These are phyloP conservation scores for Trypanosoma boissoni DNA, from an alignment of 208 protist genomes.

Conservation along the genomic window DNA sequence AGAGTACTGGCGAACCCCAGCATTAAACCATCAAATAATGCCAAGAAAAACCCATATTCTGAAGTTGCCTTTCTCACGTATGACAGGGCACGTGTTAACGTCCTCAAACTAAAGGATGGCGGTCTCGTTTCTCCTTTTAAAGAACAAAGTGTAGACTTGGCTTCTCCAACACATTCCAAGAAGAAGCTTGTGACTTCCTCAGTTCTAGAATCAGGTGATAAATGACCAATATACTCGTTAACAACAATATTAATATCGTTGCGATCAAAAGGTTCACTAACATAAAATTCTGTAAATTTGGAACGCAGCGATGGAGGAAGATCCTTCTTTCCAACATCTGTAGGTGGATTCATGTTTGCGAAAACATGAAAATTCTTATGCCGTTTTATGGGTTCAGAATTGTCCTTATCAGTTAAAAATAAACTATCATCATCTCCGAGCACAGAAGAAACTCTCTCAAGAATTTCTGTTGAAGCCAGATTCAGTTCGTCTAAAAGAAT, in stretches of 20 bases:
- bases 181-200: slow-evolving; percentile 96
- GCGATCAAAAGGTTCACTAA: slow-evolving; percentile 94
- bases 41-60: slow-evolving; percentile 94
- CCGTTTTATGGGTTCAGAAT: slow-evolving; percentile 52
- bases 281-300: slow-evolving; percentile 99
- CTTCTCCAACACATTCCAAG: slow-evolving; percentile 83
- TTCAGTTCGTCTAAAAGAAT: slow-evolving; percentile 99
- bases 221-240: slow-evolving; percentile 83
- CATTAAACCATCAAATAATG: slow-evolving; percentile 95
- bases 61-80: slow-evolving; percentile 86
- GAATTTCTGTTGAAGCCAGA: slow-evolving; percentile 96
- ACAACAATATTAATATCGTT: slow-evolving; percentile 95
- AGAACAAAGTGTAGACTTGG: slow-evolving; percentile 88
- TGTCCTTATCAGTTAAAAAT: slow-evolving; percentile 78
- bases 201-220: slow-evolving; percentile 73
- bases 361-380: slow-evolving; percentile 99
- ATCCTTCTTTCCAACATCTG: slow-evolving; percentile 99
- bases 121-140: slow-evolving; percentile 90
- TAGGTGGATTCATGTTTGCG: slow-evolving; percentile 99
- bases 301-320: slow-evolving; percentile 92
- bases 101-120: slow-evolving; percentile 97
- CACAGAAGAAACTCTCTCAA: slow-evolving; percentile 95
- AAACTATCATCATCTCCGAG: slow-evolving; percentile 91
- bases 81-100: slow-evolving; percentile 95
- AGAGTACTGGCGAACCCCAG: slow-evolving; percentile 97